Evolutionary conservation across 1,284 basidiomycete species (phyloP).

Genomic region (Heterobasidion irregulare): DNA sequence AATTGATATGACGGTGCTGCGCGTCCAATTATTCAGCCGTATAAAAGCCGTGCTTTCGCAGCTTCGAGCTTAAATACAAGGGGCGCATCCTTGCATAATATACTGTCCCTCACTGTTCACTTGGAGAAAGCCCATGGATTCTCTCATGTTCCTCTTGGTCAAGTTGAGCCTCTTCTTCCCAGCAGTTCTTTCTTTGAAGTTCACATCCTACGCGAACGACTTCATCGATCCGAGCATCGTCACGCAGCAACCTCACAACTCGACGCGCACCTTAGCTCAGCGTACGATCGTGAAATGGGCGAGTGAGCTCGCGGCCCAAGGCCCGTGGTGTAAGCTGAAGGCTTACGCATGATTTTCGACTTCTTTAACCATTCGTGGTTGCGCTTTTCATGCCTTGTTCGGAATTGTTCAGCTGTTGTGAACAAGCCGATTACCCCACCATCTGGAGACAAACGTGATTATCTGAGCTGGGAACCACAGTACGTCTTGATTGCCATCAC

Average conservation of each 20-base stretch:
- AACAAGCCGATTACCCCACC: constrained; percentile 31
- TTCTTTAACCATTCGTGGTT: no score
- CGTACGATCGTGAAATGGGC: constrained; percentile 37
- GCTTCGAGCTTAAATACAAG: no score
- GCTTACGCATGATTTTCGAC: constrained; percentile 5
- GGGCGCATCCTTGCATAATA: no score
- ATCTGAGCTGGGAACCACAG: constrained; percentile 51
- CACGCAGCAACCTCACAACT: constrained; percentile 28
- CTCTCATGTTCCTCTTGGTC: constrained; percentile 3
- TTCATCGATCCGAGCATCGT: constrained; percentile 45
- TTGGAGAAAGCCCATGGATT: no score
- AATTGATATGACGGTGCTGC: no score
- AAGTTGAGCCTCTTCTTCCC: constrained; percentile 6
- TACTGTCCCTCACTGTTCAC: no score
- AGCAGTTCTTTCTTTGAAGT: constrained; percentile 11
- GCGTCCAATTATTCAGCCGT: no score
- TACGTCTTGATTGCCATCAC: constrained; percentile 18
- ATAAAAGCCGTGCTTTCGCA: no score
- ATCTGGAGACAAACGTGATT: constrained; percentile 36
- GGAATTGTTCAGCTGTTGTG: constrained; percentile 18
- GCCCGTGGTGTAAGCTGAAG: constrained; percentile 43
- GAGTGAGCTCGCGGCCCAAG: constrained; percentile 25
- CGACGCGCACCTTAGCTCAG: constrained; percentile 33
- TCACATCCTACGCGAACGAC: constrained; percentile 40
- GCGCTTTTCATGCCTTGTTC: no score